These are phyloP conservation scores for Pterothamnion heteromorphum DNA, from an alignment of 31 red algal genomes.

Conservation along the genomic window DNA sequence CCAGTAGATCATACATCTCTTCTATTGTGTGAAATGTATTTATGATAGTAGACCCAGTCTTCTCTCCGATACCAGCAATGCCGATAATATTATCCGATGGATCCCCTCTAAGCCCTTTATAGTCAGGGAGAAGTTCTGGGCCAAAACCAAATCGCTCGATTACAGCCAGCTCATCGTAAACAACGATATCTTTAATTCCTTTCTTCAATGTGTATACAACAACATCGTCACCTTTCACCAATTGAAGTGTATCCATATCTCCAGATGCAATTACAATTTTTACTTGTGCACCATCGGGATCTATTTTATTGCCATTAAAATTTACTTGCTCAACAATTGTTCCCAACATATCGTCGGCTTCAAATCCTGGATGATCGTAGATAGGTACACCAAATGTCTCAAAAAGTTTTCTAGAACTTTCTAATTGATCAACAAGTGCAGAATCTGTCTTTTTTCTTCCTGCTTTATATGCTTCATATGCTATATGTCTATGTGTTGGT, in stretches of 20 bases:
- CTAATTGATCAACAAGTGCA: background rate
- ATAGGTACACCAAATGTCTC: background rate
- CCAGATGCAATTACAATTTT: conserved; percentile 7
- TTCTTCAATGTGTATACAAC: conserved; percentile 8
- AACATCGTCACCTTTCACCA: background rate
- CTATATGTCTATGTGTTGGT: background rate
- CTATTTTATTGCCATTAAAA: background rate
- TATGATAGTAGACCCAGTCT: background rate
- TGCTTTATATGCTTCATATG: background rate
- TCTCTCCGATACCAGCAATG: background rate
- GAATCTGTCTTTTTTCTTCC: background rate
- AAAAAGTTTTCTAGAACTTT: background rate
- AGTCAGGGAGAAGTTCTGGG: background rate
- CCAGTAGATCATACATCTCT: background rate
- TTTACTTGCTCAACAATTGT: background rate
- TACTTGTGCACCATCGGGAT: background rate
- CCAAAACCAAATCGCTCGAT: conserved; percentile 9
- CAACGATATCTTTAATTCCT: background rate
- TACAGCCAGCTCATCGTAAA: background rate
- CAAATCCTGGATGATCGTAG: background rate
- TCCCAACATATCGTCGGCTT: conserved; percentile 5
- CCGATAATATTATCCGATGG: background rate
- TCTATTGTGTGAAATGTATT: background rate
- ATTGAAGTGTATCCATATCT: background rate
- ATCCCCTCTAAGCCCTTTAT: background rate